These are phyloP conservation scores for Groenewaldozyma auringiensis DNA, from an alignment of 1,139 yeast species.

Conservation along the genomic window DNA sequence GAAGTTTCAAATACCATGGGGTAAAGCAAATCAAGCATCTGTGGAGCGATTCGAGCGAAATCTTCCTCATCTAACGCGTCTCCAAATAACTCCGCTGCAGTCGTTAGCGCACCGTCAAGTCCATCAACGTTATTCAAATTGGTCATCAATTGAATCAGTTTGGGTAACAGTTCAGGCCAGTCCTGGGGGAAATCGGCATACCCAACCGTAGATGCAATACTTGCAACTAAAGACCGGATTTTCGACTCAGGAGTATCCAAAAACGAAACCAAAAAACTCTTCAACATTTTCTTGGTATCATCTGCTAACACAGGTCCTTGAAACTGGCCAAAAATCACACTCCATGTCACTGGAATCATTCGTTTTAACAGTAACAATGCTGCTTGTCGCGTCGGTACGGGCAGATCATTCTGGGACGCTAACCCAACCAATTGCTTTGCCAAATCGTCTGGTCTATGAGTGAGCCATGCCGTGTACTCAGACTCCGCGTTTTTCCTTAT, in stretches of 20 bases:
- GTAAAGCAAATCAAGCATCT: constrained; percentile 24
- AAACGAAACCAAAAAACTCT: constrained; percentile 45
- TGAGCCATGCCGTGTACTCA: background rate
- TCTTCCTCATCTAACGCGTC: constrained; percentile 82
- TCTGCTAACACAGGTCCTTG: constrained; percentile 52
- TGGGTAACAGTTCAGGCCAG: constrained; percentile 69
- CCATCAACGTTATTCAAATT: constrained; percentile 19
- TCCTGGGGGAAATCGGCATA: constrained; percentile 92
- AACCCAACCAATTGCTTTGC: background rate
- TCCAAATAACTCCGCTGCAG: constrained; percentile 72
- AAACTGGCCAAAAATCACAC: constrained; percentile 73
- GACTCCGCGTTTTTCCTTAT: background rate
- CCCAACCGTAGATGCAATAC: constrained; percentile 76
- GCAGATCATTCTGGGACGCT: background rate
- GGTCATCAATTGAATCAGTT: constrained; percentile 18
- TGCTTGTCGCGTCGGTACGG: constrained; percentile 39
- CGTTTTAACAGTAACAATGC: constrained; percentile 63
- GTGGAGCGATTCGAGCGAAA: constrained; percentile 62
- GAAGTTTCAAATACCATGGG: constrained; percentile 15
- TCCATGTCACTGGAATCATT: constrained; percentile 71
- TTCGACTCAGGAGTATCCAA: constrained; percentile 51
- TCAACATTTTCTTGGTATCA: constrained; percentile 43
- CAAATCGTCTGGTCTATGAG: background rate
- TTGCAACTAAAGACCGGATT: constrained; percentile 59
- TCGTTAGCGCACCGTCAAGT: constrained; percentile 58